Conservation (phyloP, 2,329 filamentous ascomycete species). For the Furcasterigmium sp. region DNA sequence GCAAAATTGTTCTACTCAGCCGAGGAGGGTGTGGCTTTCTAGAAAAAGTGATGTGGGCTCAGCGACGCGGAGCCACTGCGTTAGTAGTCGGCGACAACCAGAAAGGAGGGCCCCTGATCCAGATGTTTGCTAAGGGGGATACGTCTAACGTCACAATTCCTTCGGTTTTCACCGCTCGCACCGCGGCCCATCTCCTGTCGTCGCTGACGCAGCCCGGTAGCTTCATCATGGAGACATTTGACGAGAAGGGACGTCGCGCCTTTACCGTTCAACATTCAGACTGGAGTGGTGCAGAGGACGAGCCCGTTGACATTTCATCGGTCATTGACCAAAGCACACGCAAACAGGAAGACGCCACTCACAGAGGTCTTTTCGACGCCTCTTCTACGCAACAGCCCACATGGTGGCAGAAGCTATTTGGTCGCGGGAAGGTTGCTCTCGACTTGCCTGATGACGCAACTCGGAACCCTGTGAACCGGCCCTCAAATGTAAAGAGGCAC, state of each 20-base stretch:
- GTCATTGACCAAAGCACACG: too few species aligned
- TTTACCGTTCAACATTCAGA: conserved; percentile 48
- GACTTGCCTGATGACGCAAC: too few species aligned
- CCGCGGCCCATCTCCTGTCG: conserved; percentile 87
- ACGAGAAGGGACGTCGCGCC: conserved; percentile 54
- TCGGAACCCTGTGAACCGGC: too few species aligned
- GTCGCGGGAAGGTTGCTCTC: neutral
- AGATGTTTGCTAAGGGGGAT: conserved; percentile 97
- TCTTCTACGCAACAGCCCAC: neutral
- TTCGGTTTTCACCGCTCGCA: conserved; percentile 89
- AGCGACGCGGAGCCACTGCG: conserved; percentile 80
- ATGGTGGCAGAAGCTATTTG: neutral
- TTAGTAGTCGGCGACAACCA: conserved; percentile 93
- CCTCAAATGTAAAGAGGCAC: too few species aligned
- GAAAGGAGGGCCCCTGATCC: conserved; percentile 81
- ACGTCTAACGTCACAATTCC: conserved; percentile 94
- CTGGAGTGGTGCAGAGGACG: conserved; percentile 15
- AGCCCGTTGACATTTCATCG: neutral
- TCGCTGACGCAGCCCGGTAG: conserved; percentile 73
- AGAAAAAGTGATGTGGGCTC: conserved; percentile 96
- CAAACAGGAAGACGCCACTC: too few species aligned
- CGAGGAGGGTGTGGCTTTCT: conserved; percentile 93
- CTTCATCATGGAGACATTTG: conserved; percentile 53
- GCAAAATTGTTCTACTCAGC: conserved; percentile 87
- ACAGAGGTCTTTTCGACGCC: too few species aligned